phyloP scores from a whole-genome alignment of 805 yeast genomes.

The Lachancea nothofagi region DNA sequence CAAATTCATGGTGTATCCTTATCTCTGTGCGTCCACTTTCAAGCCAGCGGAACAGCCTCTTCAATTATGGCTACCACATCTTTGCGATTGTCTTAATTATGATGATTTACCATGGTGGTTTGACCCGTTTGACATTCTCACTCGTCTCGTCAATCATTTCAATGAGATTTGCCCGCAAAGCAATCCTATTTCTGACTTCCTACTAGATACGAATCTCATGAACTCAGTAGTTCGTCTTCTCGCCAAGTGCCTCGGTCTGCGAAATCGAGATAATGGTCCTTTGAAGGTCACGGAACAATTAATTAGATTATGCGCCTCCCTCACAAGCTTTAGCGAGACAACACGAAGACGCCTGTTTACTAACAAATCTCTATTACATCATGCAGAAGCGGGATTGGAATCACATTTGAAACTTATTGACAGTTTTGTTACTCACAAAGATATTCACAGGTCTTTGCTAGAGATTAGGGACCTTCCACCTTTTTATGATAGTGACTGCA shows the following conservation, averaged over 20 bases:
- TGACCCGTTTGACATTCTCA: conserved; percentile 27
- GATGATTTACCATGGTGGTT: conserved; percentile 30
- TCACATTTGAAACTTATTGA: conserved; percentile 19
- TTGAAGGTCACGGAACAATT: conserved; percentile 20
- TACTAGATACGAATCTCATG: conserved; percentile 22
- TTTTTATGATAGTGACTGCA: conserved; percentile 22
- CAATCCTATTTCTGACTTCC: conserved; percentile 24
- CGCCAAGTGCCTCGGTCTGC: conserved; percentile 19
- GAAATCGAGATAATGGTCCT: conserved; percentile 16
- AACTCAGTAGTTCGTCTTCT: conserved; percentile 23
- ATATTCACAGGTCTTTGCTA: conserved; percentile 9
- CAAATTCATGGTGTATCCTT: conserved; percentile 18
- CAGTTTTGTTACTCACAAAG: conserved; percentile 19
- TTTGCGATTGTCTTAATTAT: conserved; percentile 23
- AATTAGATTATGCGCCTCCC: conserved; percentile 25
- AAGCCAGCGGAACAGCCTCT: conserved; percentile 17
- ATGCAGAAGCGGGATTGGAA: conserved; percentile 21
- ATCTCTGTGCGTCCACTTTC: conserved; percentile 9
- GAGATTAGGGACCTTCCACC: conserved; percentile 17
- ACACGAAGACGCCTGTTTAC: conserved; percentile 24
- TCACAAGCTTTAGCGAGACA: conserved; percentile 27
- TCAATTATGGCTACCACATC: conserved; percentile 22
- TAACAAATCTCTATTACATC: conserved; percentile 17
- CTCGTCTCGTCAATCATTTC: conserved; percentile 19
- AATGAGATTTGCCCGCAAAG: conserved; percentile 21